A percentile compares a stretch with the other conserved stretches of the same genome.
These are phyloP conservation scores for Phytophthora sansomeana DNA, from an alignment of 352 stramenopile species.

Conservation along the genomic window DNA sequence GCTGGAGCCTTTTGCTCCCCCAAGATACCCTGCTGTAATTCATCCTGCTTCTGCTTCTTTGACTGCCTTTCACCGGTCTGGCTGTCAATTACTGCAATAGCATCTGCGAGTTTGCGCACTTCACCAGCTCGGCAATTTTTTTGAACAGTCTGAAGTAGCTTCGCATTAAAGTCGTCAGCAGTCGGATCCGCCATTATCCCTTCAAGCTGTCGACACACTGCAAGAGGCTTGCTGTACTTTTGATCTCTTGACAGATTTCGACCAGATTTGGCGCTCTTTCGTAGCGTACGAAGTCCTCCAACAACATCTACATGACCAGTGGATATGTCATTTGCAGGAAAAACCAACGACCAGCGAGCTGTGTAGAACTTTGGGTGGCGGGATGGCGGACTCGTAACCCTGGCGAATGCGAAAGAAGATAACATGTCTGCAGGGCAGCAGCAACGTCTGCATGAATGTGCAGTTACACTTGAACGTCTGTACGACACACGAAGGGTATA, in stretches of 20 bases:
- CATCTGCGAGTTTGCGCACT: slow-evolving; percentile 11
- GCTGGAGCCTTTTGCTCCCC: no score
- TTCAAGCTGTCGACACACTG: slow-evolving; percentile 9
- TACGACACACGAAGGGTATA: slow-evolving; percentile 1
- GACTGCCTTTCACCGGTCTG: neutral
- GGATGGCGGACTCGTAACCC: slow-evolving; percentile 16
- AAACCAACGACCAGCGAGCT: slow-evolving; percentile 11
- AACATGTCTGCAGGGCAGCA: slow-evolving; percentile 17
- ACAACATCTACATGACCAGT: slow-evolving; percentile 1
- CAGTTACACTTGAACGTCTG: slow-evolving; percentile 19
- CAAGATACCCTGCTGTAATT: no score
- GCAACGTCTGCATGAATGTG: slow-evolving; percentile 14
- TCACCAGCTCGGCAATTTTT: slow-evolving; percentile 8
- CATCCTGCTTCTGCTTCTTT: neutral
- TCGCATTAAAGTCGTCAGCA: neutral
- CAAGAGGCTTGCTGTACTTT: slow-evolving; percentile 1
- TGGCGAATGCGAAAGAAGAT: neutral
- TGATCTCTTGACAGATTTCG: neutral
- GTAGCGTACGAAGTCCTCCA: neutral
- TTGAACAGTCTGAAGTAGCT: neutral
- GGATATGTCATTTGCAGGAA: slow-evolving; percentile 13
- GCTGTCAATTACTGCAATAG: slow-evolving; percentile 4
- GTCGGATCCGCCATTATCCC: slow-evolving; percentile 17
- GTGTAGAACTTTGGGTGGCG: slow-evolving; percentile 14
- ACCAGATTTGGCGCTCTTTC: neutral